Percentiles rank a stretch among this genome's conserved stretches.
Conservation (phyloP, 495 filamentous ascomycete species). For the Xylaria flabelliformis region DNA sequence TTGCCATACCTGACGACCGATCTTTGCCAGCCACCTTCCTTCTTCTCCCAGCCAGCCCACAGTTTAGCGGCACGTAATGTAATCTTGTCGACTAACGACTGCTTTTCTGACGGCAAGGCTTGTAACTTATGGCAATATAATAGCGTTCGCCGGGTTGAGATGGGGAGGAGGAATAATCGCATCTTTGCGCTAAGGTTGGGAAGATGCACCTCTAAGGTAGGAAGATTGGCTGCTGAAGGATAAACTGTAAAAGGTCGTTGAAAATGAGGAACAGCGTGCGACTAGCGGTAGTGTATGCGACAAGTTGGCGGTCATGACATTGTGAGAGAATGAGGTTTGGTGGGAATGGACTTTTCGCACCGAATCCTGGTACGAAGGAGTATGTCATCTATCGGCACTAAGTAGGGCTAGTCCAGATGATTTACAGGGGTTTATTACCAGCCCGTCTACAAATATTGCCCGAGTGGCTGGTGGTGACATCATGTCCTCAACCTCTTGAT, state of each 20-base stretch:
- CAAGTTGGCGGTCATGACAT: conserved; percentile 7
- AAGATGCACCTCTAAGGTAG: conserved; percentile 6
- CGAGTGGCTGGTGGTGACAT: neutral
- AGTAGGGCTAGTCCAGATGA: neutral
- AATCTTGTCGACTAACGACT: conserved; percentile 65
- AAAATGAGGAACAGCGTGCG: neutral
- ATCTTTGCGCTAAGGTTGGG: conserved; percentile 57
- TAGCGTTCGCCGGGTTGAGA: conserved; percentile 88
- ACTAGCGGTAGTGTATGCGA: neutral
- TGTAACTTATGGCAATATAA: conserved; percentile 86
- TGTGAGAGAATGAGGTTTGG: neutral
- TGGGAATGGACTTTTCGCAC: neutral
- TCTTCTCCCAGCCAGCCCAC: conserved; percentile 88
- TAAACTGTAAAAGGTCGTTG: neutral
- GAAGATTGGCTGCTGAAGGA: neutral
- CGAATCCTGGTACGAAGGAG: neutral
- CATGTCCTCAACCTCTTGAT: neutral
- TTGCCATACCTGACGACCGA: conserved; percentile 86
- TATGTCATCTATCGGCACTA: conserved; percentile 2
- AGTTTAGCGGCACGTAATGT: conserved; percentile 71
- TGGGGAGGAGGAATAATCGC: conserved; percentile 94
- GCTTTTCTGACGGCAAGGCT: conserved; percentile 50
- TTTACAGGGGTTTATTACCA: conserved; percentile 4
- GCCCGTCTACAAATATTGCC: neutral
- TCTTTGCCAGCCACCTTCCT: conserved; percentile 85